These are phyloP conservation scores for Serendipita sp. DNA, from an alignment of 768 basidiomycete species.

Conservation along the genomic window DNA sequence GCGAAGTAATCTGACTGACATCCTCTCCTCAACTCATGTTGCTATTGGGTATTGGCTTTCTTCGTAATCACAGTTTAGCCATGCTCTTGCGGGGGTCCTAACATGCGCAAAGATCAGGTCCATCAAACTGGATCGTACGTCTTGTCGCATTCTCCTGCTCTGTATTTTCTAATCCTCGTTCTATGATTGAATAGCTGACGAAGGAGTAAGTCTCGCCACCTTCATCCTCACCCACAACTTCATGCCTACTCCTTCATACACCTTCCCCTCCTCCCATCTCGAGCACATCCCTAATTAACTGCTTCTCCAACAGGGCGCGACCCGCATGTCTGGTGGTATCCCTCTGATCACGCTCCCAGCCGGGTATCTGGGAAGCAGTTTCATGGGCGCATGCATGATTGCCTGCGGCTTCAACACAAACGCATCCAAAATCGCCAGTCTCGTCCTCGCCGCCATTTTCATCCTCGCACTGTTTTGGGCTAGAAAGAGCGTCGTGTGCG, in stretches of 20 bases:
- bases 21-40: background rate
- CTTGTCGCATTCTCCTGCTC: background rate
- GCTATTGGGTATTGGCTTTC: too few species aligned
- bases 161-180: slow-evolving; percentile 3
- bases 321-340: slow-evolving; percentile 75
- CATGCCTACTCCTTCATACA: background rate
- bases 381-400: slow-evolving; percentile 78
- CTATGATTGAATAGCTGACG: slow-evolving; percentile 40
- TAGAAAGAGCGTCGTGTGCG: slow-evolving; percentile 7
- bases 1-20: background rate
- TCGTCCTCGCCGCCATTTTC: slow-evolving; percentile 74
- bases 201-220: slow-evolving; percentile 28
- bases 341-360: slow-evolving; percentile 65
- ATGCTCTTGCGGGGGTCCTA: slow-evolving; percentile 61
- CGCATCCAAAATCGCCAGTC: slow-evolving; percentile 68
- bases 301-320: slow-evolving; percentile 33
- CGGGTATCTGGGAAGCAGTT: slow-evolving; percentile 72
- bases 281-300: background rate
- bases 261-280: background rate
- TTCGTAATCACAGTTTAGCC: slow-evolving; percentile 48
- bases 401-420: slow-evolving; percentile 79
- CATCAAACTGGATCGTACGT: slow-evolving; percentile 73
- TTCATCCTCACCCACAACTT: too few species aligned
- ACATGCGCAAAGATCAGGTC: slow-evolving; percentile 79
- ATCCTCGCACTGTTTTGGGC: slow-evolving; percentile 63